Evolutionary conservation across 768 basidiomycete genomes (phyloP).

Genomic region (Rubroboletus pulcherrimus): DNA sequence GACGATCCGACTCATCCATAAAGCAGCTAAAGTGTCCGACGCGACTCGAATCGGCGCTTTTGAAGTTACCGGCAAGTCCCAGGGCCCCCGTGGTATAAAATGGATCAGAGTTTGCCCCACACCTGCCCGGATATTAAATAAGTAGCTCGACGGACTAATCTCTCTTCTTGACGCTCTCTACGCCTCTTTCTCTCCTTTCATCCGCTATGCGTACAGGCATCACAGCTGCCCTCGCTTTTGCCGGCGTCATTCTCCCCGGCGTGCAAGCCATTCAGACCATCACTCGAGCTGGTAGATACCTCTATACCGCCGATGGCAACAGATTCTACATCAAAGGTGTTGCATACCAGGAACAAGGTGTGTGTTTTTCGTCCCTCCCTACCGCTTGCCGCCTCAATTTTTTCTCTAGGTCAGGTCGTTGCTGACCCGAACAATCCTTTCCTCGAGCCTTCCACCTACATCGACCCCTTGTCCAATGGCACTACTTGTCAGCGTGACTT

Average conservation of each 20-base stretch:
- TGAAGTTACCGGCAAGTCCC: background rate
- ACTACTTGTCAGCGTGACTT: constrained; percentile 74
- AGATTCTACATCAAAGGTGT: constrained; percentile 89
- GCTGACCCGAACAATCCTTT: constrained; percentile 56
- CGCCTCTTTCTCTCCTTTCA: constrained; percentile 9
- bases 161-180: constrained; percentile 2
- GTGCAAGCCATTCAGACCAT: constrained; percentile 69
- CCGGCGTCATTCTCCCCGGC: constrained; percentile 40
- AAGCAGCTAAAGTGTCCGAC: too few relatives aligned
- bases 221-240: constrained; percentile 32
- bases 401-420: constrained; percentile 34
- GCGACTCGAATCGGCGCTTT: too few relatives aligned
- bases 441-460: constrained; percentile 67
- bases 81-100: background rate
- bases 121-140: background rate
- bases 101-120: constrained; percentile 2
- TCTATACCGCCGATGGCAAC: constrained; percentile 70
- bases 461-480: constrained; percentile 71
- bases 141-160: background rate
- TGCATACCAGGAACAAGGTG: constrained; percentile 82
- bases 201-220: constrained; percentile 26
- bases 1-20: too few relatives aligned
- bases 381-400: background rate
- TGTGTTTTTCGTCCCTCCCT: background rate
- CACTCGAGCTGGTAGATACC: constrained; percentile 70